Evolutionary conservation across 2,329 filamentous ascomycete genomes (phyloP), one percentile per base, ranked within the genome.

Genomic region (Magnaporthiopsis rhizophila): DNA sequence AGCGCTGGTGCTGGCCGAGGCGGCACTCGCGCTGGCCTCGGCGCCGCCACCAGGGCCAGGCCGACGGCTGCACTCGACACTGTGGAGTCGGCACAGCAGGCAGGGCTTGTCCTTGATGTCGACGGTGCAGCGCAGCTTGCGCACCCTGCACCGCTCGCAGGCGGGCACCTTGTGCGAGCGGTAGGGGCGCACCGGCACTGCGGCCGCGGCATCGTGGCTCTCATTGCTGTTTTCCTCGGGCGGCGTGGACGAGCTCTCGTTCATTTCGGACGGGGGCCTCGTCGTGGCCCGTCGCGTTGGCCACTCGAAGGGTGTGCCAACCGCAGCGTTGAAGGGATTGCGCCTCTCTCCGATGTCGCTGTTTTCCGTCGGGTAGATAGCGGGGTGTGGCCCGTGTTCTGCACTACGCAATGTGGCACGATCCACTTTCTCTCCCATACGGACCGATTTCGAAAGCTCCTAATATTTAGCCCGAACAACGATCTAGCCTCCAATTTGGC

Each of bases 81-180:
- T 79, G 68, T 86, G 83, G 26, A 83, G 80, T 56, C 80, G 80
- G 71, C 85, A 88, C 70, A 86, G 78, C 11, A 86, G 73, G 68
- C 85, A 88, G 9, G 78, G 77, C 62, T 80, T 74, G 2, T 81
- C 78, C 5, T 79, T 77, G 18, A 81, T 74, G 68, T 86, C 83
- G 34, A 84, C 80, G 24, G 84, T 85, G 70, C 86, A 88, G 67
- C 86, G 79, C 2, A 84, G 85, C 71, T 87, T 87, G 66, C 86
- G 80, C 66, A 81, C 81, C 63, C 86, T 79, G 69, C 86, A 88
- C 18, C 84, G 75, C 63, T 84, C 75, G 73, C 86, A 88, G 11
- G 85, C 85, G 62, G 85, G 83, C 56, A 82, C 80, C 66, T 85
- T 80, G 73, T 87, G 85, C 9, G 85, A 87, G 65, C 85, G 77